Percentiles rank a stretch among this genome's conserved stretches.
These are phyloP conservation scores for Echeveria elegans DNA, from an alignment of 164 flowering plant genomes.

Conservation along the genomic window DNA sequence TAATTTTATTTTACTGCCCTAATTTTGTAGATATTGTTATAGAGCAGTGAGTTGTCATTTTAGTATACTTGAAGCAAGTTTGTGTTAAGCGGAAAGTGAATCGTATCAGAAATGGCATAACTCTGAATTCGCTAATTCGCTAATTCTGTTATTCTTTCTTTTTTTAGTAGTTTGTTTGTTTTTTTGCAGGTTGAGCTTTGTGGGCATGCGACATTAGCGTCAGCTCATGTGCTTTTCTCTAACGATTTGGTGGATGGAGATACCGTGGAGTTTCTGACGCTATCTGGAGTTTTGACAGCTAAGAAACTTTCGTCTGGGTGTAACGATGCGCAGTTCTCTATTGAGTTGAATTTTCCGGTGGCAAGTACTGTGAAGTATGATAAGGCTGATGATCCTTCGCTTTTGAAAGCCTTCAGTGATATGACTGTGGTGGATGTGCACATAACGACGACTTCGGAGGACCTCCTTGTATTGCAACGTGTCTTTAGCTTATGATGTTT, in stretches of 20 bases:
- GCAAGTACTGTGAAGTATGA: conserved; percentile 29
- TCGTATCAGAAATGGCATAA: no score
- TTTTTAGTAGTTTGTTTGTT: background rate
- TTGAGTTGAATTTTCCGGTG: conserved; percentile 64
- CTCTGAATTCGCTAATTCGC: no score
- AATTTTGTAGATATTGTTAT: no score
- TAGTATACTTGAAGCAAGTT: no score
- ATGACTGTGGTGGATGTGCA: conserved; percentile 18
- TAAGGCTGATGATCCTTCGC: conserved; percentile 23
- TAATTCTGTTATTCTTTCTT: no score
- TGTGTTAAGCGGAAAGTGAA: no score
- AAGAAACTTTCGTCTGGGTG: conserved; percentile 26
- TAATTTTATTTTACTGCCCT: no score
- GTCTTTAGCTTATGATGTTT: background rate
- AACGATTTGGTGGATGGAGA: conserved; percentile 28
- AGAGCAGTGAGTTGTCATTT: no score
- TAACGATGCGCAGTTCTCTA: conserved; percentile 18
- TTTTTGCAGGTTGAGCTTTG: conserved; percentile 43
- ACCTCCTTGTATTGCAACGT: conserved; percentile 30
- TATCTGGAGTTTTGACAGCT: conserved; percentile 18
- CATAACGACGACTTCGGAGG: conserved; percentile 16
- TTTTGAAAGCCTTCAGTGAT: conserved; percentile 47
- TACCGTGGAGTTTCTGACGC: conserved; percentile 51
- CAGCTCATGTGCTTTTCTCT: conserved; percentile 50
- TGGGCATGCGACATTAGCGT: conserved; percentile 69